Base-by-base conservation (phyloP, 805 yeast species). In the Aciculoconidium aculeatum region DNA sequence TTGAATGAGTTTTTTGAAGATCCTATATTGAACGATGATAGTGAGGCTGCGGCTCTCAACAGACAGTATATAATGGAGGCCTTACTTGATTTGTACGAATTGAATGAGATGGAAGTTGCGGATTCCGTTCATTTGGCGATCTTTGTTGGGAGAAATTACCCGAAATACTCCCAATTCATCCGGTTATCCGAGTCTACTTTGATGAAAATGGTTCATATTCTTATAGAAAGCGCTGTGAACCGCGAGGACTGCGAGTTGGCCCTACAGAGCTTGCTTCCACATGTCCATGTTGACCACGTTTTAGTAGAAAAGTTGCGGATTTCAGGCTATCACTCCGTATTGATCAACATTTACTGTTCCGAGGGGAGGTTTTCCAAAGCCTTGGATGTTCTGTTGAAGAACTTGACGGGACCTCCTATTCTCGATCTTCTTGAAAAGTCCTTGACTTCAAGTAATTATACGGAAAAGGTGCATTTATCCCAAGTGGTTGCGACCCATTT, bases 1-100 rank as follows among this genome's bases (percentile, higher is more conserved):
- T 51, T 92, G 34, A 80, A 86, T 51, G 94, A 83, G 49, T 80
- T 82, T 6, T 78, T 90, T 47, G 96, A 90, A 48, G 94, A 86
- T 49, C 58, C 81, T 0, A 62, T 72, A 23, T 52, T 90, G 32
- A 85, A 87, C 50, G 86, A 77, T 12, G 19, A 33, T 6, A n/a
- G n/a, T n/a, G n/a, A n/a, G n/a, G 58, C 32, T 14, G 48, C 51
- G 11, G 49, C 46, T 12, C 64, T 82, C 4, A 80, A 65, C 37
- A 63, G 97, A 11, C 97, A 90, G 50, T 80, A 79, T 41, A 71
- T 90, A 9, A 58, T 85, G 12, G 90, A 85, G 36, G 72, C 84
- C 3, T 53, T 90, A 12, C 49, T 84, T 10, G 83, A 81, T 29
- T 55, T 78, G 3, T 67, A 71, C 41, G 63, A 65, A 3, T 61